Percentiles rank a stretch among this genome's conserved stretches.
Conservation (phyloP, 768 basidiomycete species). For the Suillus placidus region DNA sequence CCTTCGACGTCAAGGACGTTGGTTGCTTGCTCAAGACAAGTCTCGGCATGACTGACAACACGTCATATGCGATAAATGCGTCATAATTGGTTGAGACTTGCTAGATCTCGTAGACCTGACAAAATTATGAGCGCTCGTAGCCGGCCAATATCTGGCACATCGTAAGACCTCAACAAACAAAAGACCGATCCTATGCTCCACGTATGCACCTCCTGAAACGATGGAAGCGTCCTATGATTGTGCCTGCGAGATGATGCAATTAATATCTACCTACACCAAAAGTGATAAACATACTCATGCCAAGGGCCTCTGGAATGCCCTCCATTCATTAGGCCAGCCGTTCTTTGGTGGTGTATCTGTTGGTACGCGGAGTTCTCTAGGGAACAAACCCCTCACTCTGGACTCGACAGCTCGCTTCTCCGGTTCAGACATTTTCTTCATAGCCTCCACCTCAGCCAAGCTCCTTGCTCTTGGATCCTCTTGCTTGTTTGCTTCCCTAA, state of each 20-base stretch:
- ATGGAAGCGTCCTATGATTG: not conserved
- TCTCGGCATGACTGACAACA: not conserved
- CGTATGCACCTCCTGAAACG: not conserved
- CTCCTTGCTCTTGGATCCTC: slow-evolving; percentile 74
- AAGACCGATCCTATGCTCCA: not conserved
- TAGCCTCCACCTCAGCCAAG: slow-evolving; percentile 54
- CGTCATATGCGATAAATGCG: not conserved
- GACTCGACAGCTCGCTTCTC: slow-evolving; percentile 77
- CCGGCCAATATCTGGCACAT: not conserved
- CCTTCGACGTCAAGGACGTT: not conserved
- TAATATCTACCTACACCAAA: not conserved
- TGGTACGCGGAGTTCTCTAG: slow-evolving; percentile 84
- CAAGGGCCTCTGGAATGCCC: slow-evolving; percentile 58
- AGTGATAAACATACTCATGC: not conserved
- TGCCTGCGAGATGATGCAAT: not conserved
- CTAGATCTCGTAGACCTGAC: not conserved
- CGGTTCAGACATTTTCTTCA: slow-evolving; percentile 62
- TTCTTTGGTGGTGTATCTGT: slow-evolving; percentile 80
- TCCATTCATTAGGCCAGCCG: slow-evolving; percentile 91
- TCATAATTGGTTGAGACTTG: not conserved
- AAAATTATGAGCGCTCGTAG: not conserved
- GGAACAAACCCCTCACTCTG: slow-evolving; percentile 79
- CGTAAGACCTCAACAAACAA: not conserved
- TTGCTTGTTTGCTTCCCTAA: slow-evolving; percentile 70
- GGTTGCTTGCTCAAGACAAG: not conserved